Evolutionary conservation across 495 filamentous ascomycete species (phyloP).

Genomic region (Glonium stellatum): DNA sequence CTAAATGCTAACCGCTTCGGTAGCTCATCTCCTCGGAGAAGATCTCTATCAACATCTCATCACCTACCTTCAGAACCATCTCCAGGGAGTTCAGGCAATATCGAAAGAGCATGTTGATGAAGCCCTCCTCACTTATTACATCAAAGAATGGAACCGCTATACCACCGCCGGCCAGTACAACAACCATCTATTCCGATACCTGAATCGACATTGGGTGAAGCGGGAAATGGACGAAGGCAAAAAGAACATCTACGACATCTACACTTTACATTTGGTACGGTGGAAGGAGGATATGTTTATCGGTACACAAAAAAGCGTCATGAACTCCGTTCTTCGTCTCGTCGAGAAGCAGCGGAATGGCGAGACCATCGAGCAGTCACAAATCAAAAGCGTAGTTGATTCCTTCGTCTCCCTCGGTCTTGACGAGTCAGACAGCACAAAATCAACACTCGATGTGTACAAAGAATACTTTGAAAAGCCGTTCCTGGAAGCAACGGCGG

Average conservation of each 20-base stretch:
- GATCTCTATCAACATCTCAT: constrained; percentile 91
- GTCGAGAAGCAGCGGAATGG: constrained; percentile 97
- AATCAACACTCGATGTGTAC: constrained; percentile 93
- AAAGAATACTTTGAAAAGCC: constrained; percentile 83
- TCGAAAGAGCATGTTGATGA: constrained; percentile 80
- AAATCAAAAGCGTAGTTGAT: constrained; percentile 95
- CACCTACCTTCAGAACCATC: constrained; percentile 70
- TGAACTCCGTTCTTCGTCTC: constrained; percentile 88
- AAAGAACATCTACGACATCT: constrained; percentile 96
- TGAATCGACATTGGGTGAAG: constrained; percentile 99
- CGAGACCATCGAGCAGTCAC: constrained; percentile 93
- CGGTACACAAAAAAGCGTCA: constrained; percentile 76
- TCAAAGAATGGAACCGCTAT: constrained; percentile 91
- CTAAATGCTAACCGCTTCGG: constrained; percentile 16
- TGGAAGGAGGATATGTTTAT: constrained; percentile 90
- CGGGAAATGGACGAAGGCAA: constrained; percentile 98
- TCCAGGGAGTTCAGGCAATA: constrained; percentile 55
- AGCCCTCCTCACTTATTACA: constrained; percentile 89
- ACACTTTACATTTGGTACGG: constrained; percentile 89
- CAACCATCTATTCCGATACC: constrained; percentile 93
- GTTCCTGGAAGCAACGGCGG: constrained; percentile 75
- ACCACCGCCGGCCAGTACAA: constrained; percentile 93
- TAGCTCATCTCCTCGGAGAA: constrained; percentile 89
- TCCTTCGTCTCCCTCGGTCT: constrained; percentile 94
- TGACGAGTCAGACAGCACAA: constrained; percentile 86